Evolutionary conservation across 1,284 basidiomycete species (phyloP).

Genomic region (Ganoderma lucidum): DNA sequence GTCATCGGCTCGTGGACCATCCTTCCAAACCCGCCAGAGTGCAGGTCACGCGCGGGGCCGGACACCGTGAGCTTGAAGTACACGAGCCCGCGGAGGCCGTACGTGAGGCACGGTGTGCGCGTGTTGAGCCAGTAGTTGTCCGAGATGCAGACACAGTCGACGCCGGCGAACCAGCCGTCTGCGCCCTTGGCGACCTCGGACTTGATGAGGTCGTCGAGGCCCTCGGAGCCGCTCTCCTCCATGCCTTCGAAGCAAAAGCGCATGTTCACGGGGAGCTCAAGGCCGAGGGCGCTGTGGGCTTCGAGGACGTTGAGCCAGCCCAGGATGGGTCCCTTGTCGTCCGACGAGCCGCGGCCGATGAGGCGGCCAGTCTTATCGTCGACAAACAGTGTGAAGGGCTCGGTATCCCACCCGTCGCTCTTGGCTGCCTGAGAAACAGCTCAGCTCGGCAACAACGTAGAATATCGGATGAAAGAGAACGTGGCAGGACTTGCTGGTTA

Average conservation of each 20-base stretch:
- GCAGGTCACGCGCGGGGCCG: conserved; percentile 90
- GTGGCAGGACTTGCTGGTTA: no score
- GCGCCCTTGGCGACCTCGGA: conserved; percentile 76
- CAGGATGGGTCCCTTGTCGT: conserved; percentile 94
- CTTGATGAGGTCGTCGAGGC: conserved; percentile 90
- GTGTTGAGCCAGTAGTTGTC: conserved; percentile 90
- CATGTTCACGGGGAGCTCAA: conserved; percentile 93
- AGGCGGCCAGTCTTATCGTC: conserved; percentile 76
- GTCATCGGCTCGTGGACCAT: conserved; percentile 93
- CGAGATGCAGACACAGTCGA: conserved; percentile 96
- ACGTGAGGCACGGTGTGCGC: conserved; percentile 79
- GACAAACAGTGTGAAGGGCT: conserved; percentile 86
- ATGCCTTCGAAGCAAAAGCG: conserved; percentile 98
- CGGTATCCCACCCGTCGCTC: conserved; percentile 91
- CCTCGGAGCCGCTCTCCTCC: conserved; percentile 97
- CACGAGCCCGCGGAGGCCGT: conserved; percentile 86
- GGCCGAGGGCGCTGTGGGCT: conserved; percentile 79
- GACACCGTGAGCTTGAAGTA: conserved; percentile 90
- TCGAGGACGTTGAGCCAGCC: conserved; percentile 97
- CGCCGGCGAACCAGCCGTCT: conserved; percentile 85
- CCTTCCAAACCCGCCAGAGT: conserved; percentile 91
- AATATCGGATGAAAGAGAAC: no score
- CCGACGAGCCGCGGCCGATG: conserved; percentile 90
- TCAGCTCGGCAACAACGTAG: neutral
- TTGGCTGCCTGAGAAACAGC: conserved; percentile 59